Evolutionary conservation across 2,329 filamentous ascomycete species (phyloP), one percentile per base, ranked within the genome.

Genomic region (Ophiostoma piceae): DNA sequence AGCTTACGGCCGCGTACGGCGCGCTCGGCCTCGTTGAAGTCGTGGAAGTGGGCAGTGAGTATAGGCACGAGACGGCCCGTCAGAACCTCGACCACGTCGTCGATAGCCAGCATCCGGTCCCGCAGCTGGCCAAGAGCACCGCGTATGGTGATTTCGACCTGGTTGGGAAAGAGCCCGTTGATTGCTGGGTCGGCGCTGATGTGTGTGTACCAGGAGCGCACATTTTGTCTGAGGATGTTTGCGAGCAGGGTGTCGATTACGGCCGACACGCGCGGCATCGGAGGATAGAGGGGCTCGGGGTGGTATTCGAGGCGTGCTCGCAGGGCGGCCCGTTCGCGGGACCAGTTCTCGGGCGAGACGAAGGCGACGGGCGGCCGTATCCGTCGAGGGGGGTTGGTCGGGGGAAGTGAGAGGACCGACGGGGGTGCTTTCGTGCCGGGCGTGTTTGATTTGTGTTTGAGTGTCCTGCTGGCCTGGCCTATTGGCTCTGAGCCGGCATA

Each of bases 21-120:
- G 70, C 90, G 87, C 81, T 99, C 95, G 0, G 95, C 95, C 73
- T 95, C 89, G 78, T 94, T 92, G 75, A 97, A 97, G 74, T 97
- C 92, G 74, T 87, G 91, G 75, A 99, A 87, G 79, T 99, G 95
- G 11, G 87, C 84, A 39, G 94, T 98, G 74, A 99, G 78, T 71
- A 98, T 88, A 14, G 96, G 96, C 54, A 97, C 89, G 66, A 98
- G 84, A 51, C 90, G 88, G 72, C 90, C 91, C 22, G 94, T 93
- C 65, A 92, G 83, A 65, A 94, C 83, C 75, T 95, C 94, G 67
- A 95, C 92, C 73, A 97, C 80, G 79, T 99, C 95, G 79, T 99
- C 95, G 74, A 94, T 85, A 51, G 87, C 85, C 71, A 89, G 82
- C 60, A 97, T 80, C 72, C 90, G 87, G 76, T 93, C 90, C 71